phyloP scores from a whole-genome alignment of 2,329 filamentous ascomycete genomes.

The Colletotrichum lindemuthianum region DNA sequence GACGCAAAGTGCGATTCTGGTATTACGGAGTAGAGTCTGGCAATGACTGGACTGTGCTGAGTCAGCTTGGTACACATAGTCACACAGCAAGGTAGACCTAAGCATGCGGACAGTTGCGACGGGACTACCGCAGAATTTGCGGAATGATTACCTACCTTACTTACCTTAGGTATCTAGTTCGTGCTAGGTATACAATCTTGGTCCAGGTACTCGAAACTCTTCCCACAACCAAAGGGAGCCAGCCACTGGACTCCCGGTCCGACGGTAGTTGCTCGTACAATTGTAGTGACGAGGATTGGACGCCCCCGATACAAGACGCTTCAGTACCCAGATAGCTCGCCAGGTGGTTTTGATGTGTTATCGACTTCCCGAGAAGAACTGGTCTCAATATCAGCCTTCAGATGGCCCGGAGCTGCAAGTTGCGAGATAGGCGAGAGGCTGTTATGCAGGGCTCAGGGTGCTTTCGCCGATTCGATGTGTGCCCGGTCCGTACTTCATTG shows the following conservation, averaged over 20 bases:
- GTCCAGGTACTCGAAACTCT: neutral
- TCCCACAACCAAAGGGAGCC: neutral
- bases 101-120: no score
- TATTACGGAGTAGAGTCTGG: no score
- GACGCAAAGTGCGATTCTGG: no score
- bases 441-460: neutral
- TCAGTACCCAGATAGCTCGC: neutral
- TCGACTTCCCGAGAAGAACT: neutral
- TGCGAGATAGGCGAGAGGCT: slow-evolving; percentile 6
- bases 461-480: slow-evolving; percentile 4
- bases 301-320: neutral
- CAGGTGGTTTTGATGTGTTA: neutral
- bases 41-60: no score
- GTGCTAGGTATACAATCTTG: neutral
- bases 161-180: no score
- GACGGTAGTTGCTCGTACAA: no score
- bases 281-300: no score
- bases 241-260: no score
- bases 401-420: neutral
- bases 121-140: no score
- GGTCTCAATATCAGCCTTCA: neutral
- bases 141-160: no score
- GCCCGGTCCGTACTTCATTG: neutral
- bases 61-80: no score
- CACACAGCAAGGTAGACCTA: no score